Conservation (phyloP, 2,329 filamentous ascomycete genomes). For the Cucurbitaria berberidis region DNA sequence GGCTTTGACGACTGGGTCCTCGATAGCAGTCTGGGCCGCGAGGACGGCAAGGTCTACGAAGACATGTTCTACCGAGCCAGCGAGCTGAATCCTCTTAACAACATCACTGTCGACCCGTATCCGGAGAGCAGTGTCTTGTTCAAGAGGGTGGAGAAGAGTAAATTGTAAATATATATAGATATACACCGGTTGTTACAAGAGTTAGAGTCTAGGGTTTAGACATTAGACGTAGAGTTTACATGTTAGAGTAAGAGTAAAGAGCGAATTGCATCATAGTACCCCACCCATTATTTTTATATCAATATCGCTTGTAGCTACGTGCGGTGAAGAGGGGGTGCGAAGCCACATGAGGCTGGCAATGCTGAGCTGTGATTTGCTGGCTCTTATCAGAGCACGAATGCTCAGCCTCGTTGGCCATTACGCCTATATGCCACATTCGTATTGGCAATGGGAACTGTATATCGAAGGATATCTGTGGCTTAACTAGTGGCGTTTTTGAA, state of each 20-base stretch:
- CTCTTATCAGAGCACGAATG: neutral
- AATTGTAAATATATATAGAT: constrained; percentile 48
- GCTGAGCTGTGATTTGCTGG: neutral
- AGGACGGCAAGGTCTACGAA: constrained; percentile 78
- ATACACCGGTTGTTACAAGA: neutral
- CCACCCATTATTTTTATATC: constrained; percentile 23
- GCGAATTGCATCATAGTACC: no score
- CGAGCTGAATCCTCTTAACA: constrained; percentile 75
- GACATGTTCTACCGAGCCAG: constrained; percentile 76
- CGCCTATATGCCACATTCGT: neutral
- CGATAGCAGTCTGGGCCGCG: constrained; percentile 71
- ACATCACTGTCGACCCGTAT: constrained; percentile 74
- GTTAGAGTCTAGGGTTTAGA: no score
- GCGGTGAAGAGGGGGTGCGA: neutral
- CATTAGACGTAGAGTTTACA: no score
- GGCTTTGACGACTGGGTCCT: constrained; percentile 80
- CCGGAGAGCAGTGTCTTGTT: constrained; percentile 67
- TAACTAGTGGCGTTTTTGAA: neutral
- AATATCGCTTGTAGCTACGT: constrained; percentile 7
- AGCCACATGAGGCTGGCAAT: neutral
- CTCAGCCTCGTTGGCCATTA: neutral
- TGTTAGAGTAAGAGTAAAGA: neutral
- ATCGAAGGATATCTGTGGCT: constrained; percentile 1
- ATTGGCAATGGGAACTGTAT: neutral
- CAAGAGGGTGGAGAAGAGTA: constrained; percentile 65